phyloP scores from a whole-genome alignment of 2,329 filamentous ascomycete species.

The Aspergillus uvarum region DNA sequence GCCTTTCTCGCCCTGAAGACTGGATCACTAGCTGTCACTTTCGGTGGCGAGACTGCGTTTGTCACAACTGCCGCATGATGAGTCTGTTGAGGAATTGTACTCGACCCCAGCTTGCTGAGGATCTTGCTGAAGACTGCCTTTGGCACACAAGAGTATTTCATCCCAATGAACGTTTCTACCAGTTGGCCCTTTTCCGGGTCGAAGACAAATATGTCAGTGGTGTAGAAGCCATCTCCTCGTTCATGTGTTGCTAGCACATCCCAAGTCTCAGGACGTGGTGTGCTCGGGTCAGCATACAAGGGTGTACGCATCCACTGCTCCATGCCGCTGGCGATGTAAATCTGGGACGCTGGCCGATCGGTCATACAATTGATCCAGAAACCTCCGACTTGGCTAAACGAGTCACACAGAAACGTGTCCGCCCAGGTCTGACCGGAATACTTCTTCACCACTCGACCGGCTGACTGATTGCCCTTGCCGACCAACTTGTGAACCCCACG shows the following conservation, averaged over 20 bases:
- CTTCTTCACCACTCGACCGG: conserved; percentile 22
- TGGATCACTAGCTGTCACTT: background rate
- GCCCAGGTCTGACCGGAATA: conserved; percentile 25
- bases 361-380: conserved; percentile 42
- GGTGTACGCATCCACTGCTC: conserved; percentile 32
- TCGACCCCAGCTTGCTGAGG: background rate
- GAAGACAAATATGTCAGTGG: conserved; percentile 38
- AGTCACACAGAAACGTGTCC: conserved; percentile 28
- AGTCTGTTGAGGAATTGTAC: background rate
- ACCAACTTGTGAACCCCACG: conserved; percentile 22
- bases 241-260: conserved; percentile 32
- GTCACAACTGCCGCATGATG: background rate
- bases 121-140: conserved; percentile 19
- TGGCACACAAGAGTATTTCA: conserved; percentile 28
- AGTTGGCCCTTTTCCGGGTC: conserved; percentile 26
- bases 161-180: conserved; percentile 32
- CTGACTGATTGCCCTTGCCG: conserved; percentile 22
- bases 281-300: conserved; percentile 8
- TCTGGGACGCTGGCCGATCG: conserved; percentile 21
- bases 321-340: conserved; percentile 34
- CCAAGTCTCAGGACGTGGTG: conserved; percentile 20
- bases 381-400: conserved; percentile 38
- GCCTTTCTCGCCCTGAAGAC: background rate
- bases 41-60: background rate
- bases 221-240: conserved; percentile 20